Evolutionary conservation across 169 alveolate species (phyloP), one percentile per base, ranked within the genome.

Genomic region (Plasmodium chabaudi): DNA sequence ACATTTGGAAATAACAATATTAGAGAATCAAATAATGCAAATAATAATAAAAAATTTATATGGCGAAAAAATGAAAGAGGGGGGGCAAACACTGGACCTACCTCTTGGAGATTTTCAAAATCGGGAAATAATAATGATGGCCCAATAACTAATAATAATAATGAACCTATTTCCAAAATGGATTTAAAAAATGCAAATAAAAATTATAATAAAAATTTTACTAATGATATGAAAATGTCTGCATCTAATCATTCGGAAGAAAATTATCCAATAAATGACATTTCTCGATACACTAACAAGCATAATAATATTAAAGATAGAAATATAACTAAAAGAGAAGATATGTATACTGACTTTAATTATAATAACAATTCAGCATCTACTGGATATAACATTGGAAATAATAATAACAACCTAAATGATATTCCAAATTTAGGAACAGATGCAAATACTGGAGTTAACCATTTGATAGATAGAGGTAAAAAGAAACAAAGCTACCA

Each of bases 281-380:
- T 49, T 0, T 12, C 21, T 10, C 13, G 25, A 49, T 2, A 17
- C 9, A 1, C 34, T 9, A 15, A 49, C 12, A 46, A 49, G 12
- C 47, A 15, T 19, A 69, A n/a, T 19, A 25, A 69, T n/a, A 5
- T 15, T 49, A 46, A 49, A 49, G 79, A 69, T 49, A 19, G 79
- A 69, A 69, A 69, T 49, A 19, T 44, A 12, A 69, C 7, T 1
- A 69, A 69, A 49, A 49, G 79, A 69, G 79, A 69, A 49, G 53
- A 34, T 6, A 13, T 63, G 12, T 27, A 12, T 34, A 63, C 10
- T 15, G 79, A 69, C 21, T 34, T 34, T 4, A 4, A 34, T 34
- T 4, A 3, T 34, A 4, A 4, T 5, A 34, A 34, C 4, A 34
- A 34, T 34, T 34, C 7, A 2, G 0, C 42, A 3, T 7, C 1